A percentile compares a stretch with the other conserved stretches of the same genome.
Conservation (phyloP, 2,329 filamentous ascomycete species). For the Colletotrichum siamense region DNA sequence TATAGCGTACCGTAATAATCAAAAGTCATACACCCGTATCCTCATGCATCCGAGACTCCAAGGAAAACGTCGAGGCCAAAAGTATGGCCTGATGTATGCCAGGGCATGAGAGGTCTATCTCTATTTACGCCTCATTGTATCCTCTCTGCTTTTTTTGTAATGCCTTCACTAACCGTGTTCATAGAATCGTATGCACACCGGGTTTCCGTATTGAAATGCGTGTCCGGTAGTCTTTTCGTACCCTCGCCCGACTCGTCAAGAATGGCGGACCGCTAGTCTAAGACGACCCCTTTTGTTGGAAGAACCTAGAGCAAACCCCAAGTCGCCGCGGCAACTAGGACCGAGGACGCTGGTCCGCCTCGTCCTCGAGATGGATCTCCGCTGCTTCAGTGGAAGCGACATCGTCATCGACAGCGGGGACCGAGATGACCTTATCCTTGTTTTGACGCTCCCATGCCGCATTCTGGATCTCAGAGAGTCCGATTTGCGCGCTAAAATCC, state of each 20-base stretch:
- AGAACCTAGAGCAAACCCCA: background rate
- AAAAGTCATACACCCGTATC: constrained; percentile 10
- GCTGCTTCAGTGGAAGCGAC: constrained; percentile 49
- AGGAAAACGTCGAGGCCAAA: background rate
- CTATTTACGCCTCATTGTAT: constrained; percentile 21
- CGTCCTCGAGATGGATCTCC: constrained; percentile 55
- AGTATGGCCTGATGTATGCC: constrained; percentile 9
- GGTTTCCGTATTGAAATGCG: background rate
- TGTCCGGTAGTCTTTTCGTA: background rate
- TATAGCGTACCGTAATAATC: constrained; percentile 2
- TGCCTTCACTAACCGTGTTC: background rate
- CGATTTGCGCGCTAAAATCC: constrained; percentile 22
- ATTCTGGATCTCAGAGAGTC: constrained; percentile 34
- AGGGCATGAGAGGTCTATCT: constrained; percentile 21
- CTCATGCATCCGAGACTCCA: constrained; percentile 19
- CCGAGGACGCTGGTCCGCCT: constrained; percentile 28
- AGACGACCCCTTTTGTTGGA: background rate
- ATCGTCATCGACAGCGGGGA: constrained; percentile 41
- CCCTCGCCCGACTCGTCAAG: background rate
- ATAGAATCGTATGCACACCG: background rate
- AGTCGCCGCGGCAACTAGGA: background rate
- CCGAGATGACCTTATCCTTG: constrained; percentile 40
- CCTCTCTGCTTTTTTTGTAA: constrained; percentile 19
- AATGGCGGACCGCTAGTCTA: background rate
- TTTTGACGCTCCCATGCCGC: constrained; percentile 38